phyloP scores from a whole-genome alignment of 352 stramenopile species.

The Globisporangium megalacanthum region DNA sequence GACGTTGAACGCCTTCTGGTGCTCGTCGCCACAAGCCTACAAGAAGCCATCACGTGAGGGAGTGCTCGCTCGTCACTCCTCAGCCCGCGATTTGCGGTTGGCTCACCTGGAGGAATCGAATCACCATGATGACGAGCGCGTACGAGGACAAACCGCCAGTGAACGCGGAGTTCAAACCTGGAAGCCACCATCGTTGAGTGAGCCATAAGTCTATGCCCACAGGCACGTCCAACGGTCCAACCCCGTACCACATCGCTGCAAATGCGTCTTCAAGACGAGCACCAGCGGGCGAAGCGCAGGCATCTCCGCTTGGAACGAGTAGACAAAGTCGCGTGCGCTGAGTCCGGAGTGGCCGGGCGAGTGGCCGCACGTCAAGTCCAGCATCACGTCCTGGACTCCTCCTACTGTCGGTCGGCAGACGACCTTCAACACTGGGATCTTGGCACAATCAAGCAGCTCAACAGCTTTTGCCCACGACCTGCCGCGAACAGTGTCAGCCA shows the following conservation, averaged over 20 bases:
- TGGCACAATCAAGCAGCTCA: constrained; percentile 91
- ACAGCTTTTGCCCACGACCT: constrained; percentile 81
- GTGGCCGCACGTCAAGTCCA: constrained; percentile 96
- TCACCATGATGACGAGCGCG: constrained; percentile 92
- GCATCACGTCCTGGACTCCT: constrained; percentile 42
- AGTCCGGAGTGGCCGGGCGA: constrained; percentile 92
- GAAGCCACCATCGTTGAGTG: constrained; percentile 15
- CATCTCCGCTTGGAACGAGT: constrained; percentile 86
- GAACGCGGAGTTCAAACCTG: constrained; percentile 91
- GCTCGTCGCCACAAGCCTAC: constrained; percentile 69
- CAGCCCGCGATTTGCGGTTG: background rate
- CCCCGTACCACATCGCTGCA: constrained; percentile 46
- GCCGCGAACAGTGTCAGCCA: constrained; percentile 78
- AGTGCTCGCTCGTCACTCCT: background rate
- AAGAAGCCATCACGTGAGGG: background rate
- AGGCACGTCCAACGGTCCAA: background rate
- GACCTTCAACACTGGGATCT: constrained; percentile 96
- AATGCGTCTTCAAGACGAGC: constrained; percentile 91
- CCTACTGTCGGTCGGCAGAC: constrained; percentile 25
- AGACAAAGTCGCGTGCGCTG: constrained; percentile 89
- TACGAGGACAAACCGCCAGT: constrained; percentile 96
- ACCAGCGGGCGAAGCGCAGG: constrained; percentile 92
- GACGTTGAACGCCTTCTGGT: constrained; percentile 40
- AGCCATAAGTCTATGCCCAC: background rate
- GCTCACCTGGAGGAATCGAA: constrained; percentile 89